These are phyloP conservation scores for Erodium chrysanthum DNA, from an alignment of 441 rosid species.

Conservation along the genomic window DNA sequence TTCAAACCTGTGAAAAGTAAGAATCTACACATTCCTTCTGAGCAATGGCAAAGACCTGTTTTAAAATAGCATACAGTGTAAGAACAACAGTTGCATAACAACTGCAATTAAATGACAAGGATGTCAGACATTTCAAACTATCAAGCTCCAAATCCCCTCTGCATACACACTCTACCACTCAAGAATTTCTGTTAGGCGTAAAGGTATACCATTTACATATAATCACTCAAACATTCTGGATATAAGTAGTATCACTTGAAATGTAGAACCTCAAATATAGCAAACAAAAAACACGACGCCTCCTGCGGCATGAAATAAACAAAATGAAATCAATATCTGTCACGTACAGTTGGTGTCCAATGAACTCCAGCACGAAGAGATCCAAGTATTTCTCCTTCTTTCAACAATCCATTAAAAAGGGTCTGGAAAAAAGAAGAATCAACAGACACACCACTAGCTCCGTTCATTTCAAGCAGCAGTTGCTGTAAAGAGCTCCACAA, in stretches of 20 bases:
- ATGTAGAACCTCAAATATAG: neutral
- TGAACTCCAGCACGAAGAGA: constrained; percentile 92
- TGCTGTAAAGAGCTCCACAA: constrained; percentile 76
- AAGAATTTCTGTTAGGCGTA: neutral
- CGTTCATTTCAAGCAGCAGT: constrained; percentile 80
- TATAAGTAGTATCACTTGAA: neutral
- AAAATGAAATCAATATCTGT: constrained; percentile 2
- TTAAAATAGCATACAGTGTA: constrained; percentile 17
- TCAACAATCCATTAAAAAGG: constrained; percentile 60
- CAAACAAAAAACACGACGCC: no score
- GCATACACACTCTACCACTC: neutral
- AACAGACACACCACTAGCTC: constrained; percentile 71
- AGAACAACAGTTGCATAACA: constrained; percentile 12
- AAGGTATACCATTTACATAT: neutral
- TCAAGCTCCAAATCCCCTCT: neutral
- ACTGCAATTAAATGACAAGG: neutral
- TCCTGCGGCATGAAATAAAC: no score
- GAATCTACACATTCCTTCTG: constrained; percentile 92
- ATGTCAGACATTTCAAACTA: neutral
- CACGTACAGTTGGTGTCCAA: constrained; percentile 88
- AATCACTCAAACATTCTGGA: neutral
- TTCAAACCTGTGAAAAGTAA: constrained; percentile 76
- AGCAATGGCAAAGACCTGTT: constrained; percentile 80
- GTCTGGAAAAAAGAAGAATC: constrained; percentile 85
- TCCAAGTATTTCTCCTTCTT: constrained; percentile 80